phyloP scores from a whole-genome alignment of 148 eudicot genomes.

The Vaccinium vitisidaea region DNA sequence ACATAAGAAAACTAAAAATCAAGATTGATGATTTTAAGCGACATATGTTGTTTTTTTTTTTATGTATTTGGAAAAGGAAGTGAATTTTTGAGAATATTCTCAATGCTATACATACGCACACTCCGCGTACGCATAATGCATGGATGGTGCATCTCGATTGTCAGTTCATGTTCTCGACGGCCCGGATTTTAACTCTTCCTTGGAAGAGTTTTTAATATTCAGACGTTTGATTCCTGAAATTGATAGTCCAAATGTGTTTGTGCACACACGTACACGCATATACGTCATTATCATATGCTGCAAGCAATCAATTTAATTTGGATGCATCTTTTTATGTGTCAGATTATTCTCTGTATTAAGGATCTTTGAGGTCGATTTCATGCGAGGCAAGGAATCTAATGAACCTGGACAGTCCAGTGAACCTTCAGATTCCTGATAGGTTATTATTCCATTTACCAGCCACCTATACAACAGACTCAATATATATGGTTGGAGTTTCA shows the following conservation, averaged over 20 bases:
- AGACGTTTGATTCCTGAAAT: too few species aligned
- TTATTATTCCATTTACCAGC: neutral
- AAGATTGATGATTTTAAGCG: neutral
- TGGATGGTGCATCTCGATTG: too few species aligned
- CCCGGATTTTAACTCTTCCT: too few species aligned
- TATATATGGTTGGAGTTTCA: neutral
- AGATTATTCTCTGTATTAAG: neutral
- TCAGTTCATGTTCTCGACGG: too few species aligned
- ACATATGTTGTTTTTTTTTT: neutral
- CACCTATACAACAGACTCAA: neutral
- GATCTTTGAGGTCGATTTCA: neutral
- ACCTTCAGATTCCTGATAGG: neutral
- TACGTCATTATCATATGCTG: neutral
- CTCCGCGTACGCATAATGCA: too few species aligned
- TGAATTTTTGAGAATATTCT: neutral
- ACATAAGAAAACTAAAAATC: neutral
- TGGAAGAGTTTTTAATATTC: too few species aligned
- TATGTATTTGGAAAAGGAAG: neutral
- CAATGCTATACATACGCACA: too few species aligned
- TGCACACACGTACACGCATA: too few species aligned
- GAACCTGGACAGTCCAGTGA: neutral
- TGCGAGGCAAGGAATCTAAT: neutral
- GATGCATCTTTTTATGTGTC: too few species aligned
- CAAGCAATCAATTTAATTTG: too few species aligned
- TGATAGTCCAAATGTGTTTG: too few species aligned